Evolutionary conservation across 805 yeast species (phyloP).

Genomic region (Candida gorgasii): DNA sequence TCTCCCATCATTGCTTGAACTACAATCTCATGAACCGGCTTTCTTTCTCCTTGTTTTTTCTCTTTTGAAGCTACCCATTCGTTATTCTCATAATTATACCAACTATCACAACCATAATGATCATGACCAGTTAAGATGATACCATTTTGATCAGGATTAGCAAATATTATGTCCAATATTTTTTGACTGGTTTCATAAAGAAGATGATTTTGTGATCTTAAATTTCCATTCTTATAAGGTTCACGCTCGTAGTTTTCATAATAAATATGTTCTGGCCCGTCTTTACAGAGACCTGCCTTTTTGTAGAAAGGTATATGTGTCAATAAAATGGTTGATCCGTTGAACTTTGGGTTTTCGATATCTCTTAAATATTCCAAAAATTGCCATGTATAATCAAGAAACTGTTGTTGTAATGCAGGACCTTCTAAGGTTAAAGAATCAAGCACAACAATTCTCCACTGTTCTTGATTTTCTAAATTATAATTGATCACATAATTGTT

Average conservation of each 20-base stretch:
- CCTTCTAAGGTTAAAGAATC: slow-evolving; percentile 87
- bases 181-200: slow-evolving; percentile 63
- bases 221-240: slow-evolving; percentile 66
- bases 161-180: slow-evolving; percentile 72
- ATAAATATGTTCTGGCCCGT: slow-evolving; percentile 66
- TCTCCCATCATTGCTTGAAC: slow-evolving; percentile 97
- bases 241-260: slow-evolving; percentile 55
- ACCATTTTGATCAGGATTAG: slow-evolving; percentile 63
- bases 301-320: slow-evolving; percentile 92
- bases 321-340: slow-evolving; percentile 78
- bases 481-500: slow-evolving; percentile 82
- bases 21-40: slow-evolving; percentile 70
- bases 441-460: slow-evolving; percentile 89
- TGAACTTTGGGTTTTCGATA: slow-evolving; percentile 46
- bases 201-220: slow-evolving; percentile 86
- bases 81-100: slow-evolving; percentile 49
- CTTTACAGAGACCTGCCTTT: slow-evolving; percentile 76
- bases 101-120: slow-evolving; percentile 86
- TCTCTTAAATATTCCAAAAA: slow-evolving; percentile 64
- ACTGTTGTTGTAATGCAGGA: slow-evolving; percentile 77
- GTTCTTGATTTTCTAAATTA: slow-evolving; percentile 58
- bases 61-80: slow-evolving; percentile 63
- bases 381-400: slow-evolving; percentile 65
- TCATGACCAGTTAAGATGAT: slow-evolving; percentile 92
- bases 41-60: slow-evolving; percentile 16